These are phyloP conservation scores for Pseudoscleropodium purum DNA, from an alignment of 225 moss, liverwort and hornwort genomes.

Conservation along the genomic window DNA sequence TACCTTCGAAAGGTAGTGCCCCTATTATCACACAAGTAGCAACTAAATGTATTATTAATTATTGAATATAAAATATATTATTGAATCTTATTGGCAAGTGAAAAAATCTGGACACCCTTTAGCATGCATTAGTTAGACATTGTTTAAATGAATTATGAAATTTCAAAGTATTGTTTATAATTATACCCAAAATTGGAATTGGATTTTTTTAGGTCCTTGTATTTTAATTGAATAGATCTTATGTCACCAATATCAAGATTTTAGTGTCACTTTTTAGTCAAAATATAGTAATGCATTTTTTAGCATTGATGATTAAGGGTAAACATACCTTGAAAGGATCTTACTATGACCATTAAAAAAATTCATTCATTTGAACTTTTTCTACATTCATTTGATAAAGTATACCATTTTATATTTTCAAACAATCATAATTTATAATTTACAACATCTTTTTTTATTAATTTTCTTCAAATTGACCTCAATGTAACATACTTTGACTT, in stretches of 20 bases:
- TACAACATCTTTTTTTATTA: not conserved
- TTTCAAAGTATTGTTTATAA: not conserved
- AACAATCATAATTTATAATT: not conserved
- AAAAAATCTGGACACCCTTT: not conserved
- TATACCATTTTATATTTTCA: not conserved
- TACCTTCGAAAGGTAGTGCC: too few relatives aligned
- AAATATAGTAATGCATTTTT: not conserved
- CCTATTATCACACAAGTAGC: not conserved
- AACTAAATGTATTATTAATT: not conserved
- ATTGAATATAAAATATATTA: not conserved
- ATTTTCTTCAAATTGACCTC: not conserved
- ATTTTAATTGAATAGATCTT: not conserved
- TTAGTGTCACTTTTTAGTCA: not conserved
- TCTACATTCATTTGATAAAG: not conserved
- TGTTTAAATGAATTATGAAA: not conserved
- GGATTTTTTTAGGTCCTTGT: not conserved
- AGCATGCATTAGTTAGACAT: not conserved
- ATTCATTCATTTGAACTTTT: not conserved
- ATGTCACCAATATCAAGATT: not conserved
- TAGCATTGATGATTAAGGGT: fast-evolving
- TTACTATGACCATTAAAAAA: not conserved
- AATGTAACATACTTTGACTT: not conserved
- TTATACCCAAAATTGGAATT: fast-evolving
- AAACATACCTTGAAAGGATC: not conserved
- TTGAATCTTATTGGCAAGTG: not conserved